phyloP scores from a whole-genome alignment of 2,329 filamentous ascomycete species.

The Xylaria sp. region DNA sequence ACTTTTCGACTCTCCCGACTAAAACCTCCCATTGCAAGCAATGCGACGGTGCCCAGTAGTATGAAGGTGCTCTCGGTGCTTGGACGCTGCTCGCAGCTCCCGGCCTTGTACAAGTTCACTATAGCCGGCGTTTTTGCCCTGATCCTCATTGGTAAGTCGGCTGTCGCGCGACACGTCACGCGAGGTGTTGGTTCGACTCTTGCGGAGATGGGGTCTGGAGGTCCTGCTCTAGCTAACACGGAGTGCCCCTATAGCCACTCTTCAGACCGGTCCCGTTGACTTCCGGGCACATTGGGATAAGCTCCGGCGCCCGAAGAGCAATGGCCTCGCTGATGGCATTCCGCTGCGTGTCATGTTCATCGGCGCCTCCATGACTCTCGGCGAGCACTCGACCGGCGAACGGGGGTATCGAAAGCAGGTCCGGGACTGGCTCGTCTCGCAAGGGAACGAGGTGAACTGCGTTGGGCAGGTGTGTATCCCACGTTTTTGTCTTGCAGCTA shows the following conservation, averaged over 20 bases:
- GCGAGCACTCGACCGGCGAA: constrained; percentile 39
- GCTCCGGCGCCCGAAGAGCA: constrained; percentile 27
- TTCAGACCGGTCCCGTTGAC: constrained; percentile 34
- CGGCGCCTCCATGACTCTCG: constrained; percentile 39
- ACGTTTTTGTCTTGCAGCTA: neutral
- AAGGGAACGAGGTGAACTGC: constrained; percentile 37
- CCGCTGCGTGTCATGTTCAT: constrained; percentile 40
- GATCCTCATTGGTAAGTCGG: constrained; percentile 33
- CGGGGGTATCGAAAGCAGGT: constrained; percentile 37
- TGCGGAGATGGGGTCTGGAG: neutral
- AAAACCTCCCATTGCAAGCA: constrained; percentile 9
- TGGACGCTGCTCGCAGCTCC: constrained; percentile 33
- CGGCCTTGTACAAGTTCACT: constrained; percentile 35
- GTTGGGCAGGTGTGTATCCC: constrained; percentile 34
- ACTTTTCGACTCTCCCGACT: neutral
- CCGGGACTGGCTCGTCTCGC: constrained; percentile 36
- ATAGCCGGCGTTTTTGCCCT: constrained; percentile 27
- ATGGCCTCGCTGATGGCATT: constrained; percentile 34
- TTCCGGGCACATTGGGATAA: constrained; percentile 37
- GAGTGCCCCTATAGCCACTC: constrained; percentile 15
- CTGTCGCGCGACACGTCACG: neutral
- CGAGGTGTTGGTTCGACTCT: neutral
- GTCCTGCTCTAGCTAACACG: neutral
- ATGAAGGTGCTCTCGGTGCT: constrained; percentile 31
- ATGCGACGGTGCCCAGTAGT: constrained; percentile 19